Base-by-base conservation (phyloP, 2,329 filamentous ascomycete genomes). In the Pseudogymnoascus sp. region DNA sequence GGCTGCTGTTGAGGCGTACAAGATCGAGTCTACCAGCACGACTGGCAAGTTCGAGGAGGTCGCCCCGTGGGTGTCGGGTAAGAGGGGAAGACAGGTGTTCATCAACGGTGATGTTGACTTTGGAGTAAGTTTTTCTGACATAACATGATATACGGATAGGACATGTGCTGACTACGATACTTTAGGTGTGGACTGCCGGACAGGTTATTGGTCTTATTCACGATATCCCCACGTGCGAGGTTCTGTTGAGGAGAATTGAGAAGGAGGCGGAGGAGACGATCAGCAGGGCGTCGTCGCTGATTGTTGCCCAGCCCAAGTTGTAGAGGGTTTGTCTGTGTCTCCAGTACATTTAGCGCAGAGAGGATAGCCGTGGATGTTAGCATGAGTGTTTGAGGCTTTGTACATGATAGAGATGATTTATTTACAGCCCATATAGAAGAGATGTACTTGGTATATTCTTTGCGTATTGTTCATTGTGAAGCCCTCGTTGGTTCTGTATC, bases 121-220 rank as follows among this genome's bases (percentile, higher is more conserved):
- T 73, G 94, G 94, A 61, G 92, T 92, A 82, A 80, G 87, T 85
- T 48, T 62, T 21, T 29, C 65, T 55, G 61, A 17, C 44, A 48
- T n/a, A 15, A 17, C 31, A 13, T 38, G 13, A 59, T 41, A 8
- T 33, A 39, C 25, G n/a, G 15, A 5, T 13, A 21, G 38, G 10
- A 10, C 31, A 63, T 42, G 44, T 66, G 38, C 64, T 68, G 13
- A 66, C 58, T 35, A 55, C 33, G 2, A 39, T 36, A 61, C 5
- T 4, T 62, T 69, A 93, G 89, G 90, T 97, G 39, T 99, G 94
- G 94, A 97, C 94, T 17, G 92, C 93, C 7, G 94, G 94, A 9
- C 93, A 97, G 74, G 93, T 97, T 68, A 96, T 99, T 67, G 90
- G 90, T 5, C 74, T 94, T 62, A 94, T 94, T 65, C 85, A 93